Percentiles rank a stretch among this genome's conserved stretches.
Evolutionary conservation across 2,329 filamentous ascomycete species (phyloP).

Genomic region (Graphiopsis chlorocephala): DNA sequence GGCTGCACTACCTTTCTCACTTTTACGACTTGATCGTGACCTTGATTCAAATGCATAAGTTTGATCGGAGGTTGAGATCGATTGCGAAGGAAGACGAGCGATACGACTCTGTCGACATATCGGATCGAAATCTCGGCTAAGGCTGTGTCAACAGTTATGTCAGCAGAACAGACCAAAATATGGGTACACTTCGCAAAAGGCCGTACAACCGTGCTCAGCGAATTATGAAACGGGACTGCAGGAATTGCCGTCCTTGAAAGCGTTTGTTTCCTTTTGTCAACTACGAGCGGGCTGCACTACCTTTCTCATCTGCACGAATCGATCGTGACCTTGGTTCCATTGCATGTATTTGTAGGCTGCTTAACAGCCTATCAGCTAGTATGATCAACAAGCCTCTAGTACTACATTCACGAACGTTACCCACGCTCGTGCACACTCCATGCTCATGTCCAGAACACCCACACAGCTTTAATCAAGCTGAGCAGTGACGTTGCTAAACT

Average conservation of each 20-base stretch:
- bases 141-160: too few relatives aligned
- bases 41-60: not conserved
- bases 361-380: conserved; percentile 10
- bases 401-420: conserved; percentile 4
- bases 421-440: not conserved
- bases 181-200: too few relatives aligned
- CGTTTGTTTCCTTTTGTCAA: not conserved
- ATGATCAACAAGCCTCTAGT: conserved; percentile 10
- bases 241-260: too few relatives aligned
- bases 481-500: conserved; percentile 93
- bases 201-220: too few relatives aligned
- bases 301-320: not conserved
- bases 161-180: too few relatives aligned
- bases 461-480: conserved; percentile 47
- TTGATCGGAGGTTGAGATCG: too few relatives aligned
- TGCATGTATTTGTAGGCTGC: conserved; percentile 4
- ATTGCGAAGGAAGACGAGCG: too few relatives aligned
- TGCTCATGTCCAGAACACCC: not conserved
- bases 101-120: too few relatives aligned
- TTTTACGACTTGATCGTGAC: not conserved
- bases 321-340: not conserved
- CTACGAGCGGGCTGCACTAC: not conserved
- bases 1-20: not conserved
- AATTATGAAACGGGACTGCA: too few relatives aligned
- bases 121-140: too few relatives aligned